phyloP scores from a whole-genome alignment of 495 filamentous ascomycete genomes.

The Pyrenopolyporus hunteri region DNA sequence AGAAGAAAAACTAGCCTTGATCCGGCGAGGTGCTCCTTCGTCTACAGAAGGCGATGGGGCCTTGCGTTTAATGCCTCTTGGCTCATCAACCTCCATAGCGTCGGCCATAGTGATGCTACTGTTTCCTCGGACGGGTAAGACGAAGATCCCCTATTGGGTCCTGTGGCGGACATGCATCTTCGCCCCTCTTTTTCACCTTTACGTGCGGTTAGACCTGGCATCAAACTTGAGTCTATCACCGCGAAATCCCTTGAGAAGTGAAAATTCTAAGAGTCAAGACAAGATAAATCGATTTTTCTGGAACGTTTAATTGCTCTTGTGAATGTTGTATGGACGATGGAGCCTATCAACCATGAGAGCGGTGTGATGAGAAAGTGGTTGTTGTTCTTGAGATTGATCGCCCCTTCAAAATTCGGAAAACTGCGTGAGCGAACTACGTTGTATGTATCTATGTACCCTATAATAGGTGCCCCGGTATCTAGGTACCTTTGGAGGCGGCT shows the following conservation, averaged over 20 bases:
- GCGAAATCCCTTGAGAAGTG: background rate
- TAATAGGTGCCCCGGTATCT: too few species aligned
- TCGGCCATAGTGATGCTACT: constrained; percentile 47
- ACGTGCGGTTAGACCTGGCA: background rate
- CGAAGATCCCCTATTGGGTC: background rate
- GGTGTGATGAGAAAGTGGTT: background rate
- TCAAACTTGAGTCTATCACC: background rate
- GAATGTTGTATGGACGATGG: background rate
- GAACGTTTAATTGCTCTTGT: background rate
- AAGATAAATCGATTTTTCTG: background rate
- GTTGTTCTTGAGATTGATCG: too few species aligned
- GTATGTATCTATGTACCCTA: too few species aligned
- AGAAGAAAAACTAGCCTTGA: constrained; percentile 56
- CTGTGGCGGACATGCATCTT: constrained; percentile 2
- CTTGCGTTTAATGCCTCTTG: constrained; percentile 69
- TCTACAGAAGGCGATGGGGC: constrained; percentile 49
- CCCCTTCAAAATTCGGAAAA: too few species aligned
- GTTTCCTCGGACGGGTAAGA: background rate
- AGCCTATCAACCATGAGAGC: background rate
- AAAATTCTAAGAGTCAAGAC: background rate
- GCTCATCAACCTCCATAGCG: constrained; percentile 54
- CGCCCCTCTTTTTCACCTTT: background rate
- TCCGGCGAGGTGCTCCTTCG: constrained; percentile 66
- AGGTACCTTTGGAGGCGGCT: too few species aligned
- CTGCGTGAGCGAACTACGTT: too few species aligned